Evolutionary conservation across 2,329 filamentous ascomycete genomes (phyloP), one percentile per base, ranked within the genome.

Genomic region (Cryphonectria parasitica): DNA sequence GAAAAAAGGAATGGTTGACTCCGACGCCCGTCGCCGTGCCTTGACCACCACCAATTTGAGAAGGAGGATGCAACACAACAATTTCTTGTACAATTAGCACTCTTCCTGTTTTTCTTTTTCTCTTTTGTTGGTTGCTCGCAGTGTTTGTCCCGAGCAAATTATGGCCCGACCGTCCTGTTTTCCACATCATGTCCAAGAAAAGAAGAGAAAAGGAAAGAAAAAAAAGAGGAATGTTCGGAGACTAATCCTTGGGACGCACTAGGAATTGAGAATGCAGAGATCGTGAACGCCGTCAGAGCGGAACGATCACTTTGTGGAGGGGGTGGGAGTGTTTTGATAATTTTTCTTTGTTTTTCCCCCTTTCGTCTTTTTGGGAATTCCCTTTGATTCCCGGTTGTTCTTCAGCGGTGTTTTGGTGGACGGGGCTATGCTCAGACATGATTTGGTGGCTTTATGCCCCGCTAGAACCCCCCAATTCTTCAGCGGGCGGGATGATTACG

Each of bases 221-320:
- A 63, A n/a, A 65, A 65, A 34, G 22, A 66, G 65, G 43, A 64
- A 39, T 43, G 22, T 39, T 60, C 28, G 69, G 60, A 66, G 39
- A 69, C 71, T 72, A 72, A 72, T 72, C 34, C 28, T 68, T 68
- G 63, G 71, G 71, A 67, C 41, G 60, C 64, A 71, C 49, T 71
- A 72, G 71, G 69, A 72, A 72, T 64, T 72, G 71, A 72, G 63
- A 54, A 52, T n/a, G 39, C 36, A 49, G 52, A 43, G 52, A 58
- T 58, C 25, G 25, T 58, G 13, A 31, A 19, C 15, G 19, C 15
- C 25, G 28, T 13, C 7, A 22, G n/a, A 28, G 52, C 52, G 54
- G 54, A 5, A 31, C 25, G 15, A 31, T 31, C 13, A n/a, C 17
- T 39, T 1, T 17, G 52, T 56, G 28, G 28, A 28, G 28, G 6